Percentiles rank a stretch among this genome's conserved stretches.
Conservation (phyloP, 2,329 filamentous ascomycete species). For the Calonectria montana region DNA sequence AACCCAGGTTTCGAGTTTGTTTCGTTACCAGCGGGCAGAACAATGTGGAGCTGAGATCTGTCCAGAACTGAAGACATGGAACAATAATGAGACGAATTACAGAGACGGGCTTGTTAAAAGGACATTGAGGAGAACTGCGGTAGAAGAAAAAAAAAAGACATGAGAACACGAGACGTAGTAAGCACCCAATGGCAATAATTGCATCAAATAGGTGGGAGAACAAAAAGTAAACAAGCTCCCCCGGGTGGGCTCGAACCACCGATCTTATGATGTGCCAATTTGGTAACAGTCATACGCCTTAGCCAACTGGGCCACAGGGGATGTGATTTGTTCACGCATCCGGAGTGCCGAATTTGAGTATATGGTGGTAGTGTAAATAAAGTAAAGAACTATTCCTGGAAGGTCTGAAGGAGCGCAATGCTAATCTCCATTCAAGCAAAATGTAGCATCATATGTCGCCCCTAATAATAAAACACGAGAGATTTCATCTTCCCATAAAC, state of each 20-base stretch:
- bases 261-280: constrained; percentile 13
- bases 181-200: neutral
- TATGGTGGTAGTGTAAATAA: neutral
- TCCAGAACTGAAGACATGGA: neutral
- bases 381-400: too few relatives aligned
- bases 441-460: too few relatives aligned
- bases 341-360: neutral
- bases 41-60: neutral
- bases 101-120: too few relatives aligned
- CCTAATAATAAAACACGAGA: too few relatives aligned
- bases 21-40: neutral
- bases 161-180: neutral
- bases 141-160: neutral
- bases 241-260: constrained; percentile 20
- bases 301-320: constrained; percentile 62
- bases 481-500: too few relatives aligned
- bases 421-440: too few relatives aligned
- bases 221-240: constrained; percentile 11
- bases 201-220: neutral
- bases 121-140: too few relatives aligned
- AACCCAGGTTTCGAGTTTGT: neutral
- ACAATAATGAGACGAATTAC: neutral
- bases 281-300: constrained; percentile 70
- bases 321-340: neutral
- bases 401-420: too few relatives aligned